Evolutionary conservation across 169 alveolate genomes (phyloP), one percentile per base, ranked within the genome.

Genomic region (Plasmodium gonderi): DNA sequence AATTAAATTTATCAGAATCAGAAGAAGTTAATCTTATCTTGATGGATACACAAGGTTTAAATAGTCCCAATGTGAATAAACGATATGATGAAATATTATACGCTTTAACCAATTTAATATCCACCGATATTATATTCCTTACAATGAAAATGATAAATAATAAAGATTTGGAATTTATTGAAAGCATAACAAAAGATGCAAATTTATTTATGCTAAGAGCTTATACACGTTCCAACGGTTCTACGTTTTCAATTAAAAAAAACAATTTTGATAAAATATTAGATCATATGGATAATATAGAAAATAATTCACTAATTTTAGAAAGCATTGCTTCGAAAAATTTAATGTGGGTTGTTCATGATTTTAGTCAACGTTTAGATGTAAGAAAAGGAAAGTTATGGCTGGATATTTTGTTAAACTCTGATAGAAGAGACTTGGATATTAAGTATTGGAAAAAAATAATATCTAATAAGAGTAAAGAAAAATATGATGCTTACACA

Each of bases 21-120:
- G 91, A 91, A 20, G 92, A 77, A 77, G 96, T 95, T 0, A 95
- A 95, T 75, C 89, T 95, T n/a, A 90, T 95, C n/a, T 51, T 95
- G 44, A 45, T 95, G 89, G 97, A 95, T 42, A 93, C 95, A 29
- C 96, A 94, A 68, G 97, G 97, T 9, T 95, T 95, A 77, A 95
- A 94, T 64, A 90, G 96, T 40, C 94, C 94, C 8, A 92, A 94
- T 65, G 96, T 94, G 42, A 91, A 92, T 44, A 91, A 80, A 54
- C 60, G 95, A 45, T 95, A 94, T 80, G 97, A 95, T 60, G 97
- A 95, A 80, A 96, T 96, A 14, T 79, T 95, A 17, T 95, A 94
- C 81, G 95, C 97, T 2, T 67, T 95, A 49, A 95, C 95, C 2
- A 90, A 95, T 36, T 80, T 95, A 33, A 44, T 95, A 49, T 92